Base-by-base conservation (phyloP, 2,329 filamentous ascomycete species). In the Epichloe sibirici region DNA sequence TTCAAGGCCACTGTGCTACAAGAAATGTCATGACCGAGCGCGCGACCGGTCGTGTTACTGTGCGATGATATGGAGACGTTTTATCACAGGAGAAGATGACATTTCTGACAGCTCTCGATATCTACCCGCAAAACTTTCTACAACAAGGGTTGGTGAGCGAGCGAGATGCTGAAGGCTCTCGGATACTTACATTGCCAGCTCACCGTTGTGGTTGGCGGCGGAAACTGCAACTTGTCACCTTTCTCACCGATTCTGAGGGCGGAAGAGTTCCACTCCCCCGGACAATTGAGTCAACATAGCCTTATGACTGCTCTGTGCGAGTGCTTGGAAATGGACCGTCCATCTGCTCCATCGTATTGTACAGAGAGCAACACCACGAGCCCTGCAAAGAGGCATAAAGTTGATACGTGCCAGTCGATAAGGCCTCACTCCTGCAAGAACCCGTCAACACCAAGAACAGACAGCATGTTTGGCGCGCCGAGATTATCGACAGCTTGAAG, bases 111-210 rank as follows among this genome's bases (percentile, higher is more conserved):
- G n/a, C 17, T 23, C 21, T 23, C 23, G 34, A 21, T 35, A 15
- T 34, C 17, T 12, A 31, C 25, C 5, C 17, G 42, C 23, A 46
- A 34, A 34, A 13, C n/a, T 46, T 31, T 3, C 44, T 35, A n/a
- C 38, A 40, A 25, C 35, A 47, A 43, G 25, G 25, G 45, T 12
- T 51, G 9, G 35, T 23, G 15, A 40, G 23, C n/a, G 13, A n/a
- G 42, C 38, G 35, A 15, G 17, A 6, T 31, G 12, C 9, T 15
- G 51, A n/a, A 8, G 34, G 34, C 15, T 21, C 42, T n/a, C 51
- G 45, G 51, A 28, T 48, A 48, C 45, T 47, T 44, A 48, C 51
- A 52, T 52, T 44, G 45, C 51, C 45, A 48, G 37, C 51, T 48
- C 51, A 52, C 35, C 45, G 8, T 52, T 44, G 45, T 52, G 21